Conservation (phyloP, 345 rosid genomes). For the Anacardium occidentale region DNA sequence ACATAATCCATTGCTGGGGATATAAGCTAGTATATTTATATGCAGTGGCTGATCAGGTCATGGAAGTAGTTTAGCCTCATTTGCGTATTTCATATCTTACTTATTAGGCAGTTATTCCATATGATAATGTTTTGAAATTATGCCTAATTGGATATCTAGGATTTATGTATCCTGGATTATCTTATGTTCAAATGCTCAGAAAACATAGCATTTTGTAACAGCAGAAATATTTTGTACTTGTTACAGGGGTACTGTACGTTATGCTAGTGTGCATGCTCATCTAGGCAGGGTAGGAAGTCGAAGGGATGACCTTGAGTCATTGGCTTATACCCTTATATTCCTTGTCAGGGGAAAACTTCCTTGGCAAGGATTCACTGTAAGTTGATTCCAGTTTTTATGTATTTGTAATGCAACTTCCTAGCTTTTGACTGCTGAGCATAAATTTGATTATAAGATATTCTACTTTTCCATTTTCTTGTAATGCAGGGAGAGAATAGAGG, state of each 20-base stretch:
- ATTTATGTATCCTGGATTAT: background rate
- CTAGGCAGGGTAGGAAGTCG: constrained; percentile 56
- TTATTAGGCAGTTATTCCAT: background rate
- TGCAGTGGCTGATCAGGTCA: constrained; percentile 3
- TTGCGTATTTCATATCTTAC: background rate
- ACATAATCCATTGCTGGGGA: background rate
- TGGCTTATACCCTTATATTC: constrained; percentile 60
- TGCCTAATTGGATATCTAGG: background rate
- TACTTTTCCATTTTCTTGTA: constrained; percentile 3
- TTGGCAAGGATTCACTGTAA: constrained; percentile 58
- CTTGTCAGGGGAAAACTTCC: constrained; percentile 61
- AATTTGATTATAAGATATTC: background rate
- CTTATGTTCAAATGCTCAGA: background rate
- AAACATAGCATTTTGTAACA: background rate
- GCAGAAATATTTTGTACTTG: background rate
- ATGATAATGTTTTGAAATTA: background rate
- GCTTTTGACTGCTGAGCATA: background rate
- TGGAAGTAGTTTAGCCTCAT: background rate
- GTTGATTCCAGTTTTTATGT: constrained; percentile 24
- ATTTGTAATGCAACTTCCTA: constrained; percentile 13
- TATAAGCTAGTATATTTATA: background rate
- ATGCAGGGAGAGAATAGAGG: constrained; percentile 67
- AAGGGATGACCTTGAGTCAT: constrained; percentile 63
- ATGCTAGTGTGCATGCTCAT: constrained; percentile 66
- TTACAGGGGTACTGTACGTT: constrained; percentile 61